phyloP scores from a whole-genome alignment of 176 grass and related monocot species.

The Carex parvula region DNA sequence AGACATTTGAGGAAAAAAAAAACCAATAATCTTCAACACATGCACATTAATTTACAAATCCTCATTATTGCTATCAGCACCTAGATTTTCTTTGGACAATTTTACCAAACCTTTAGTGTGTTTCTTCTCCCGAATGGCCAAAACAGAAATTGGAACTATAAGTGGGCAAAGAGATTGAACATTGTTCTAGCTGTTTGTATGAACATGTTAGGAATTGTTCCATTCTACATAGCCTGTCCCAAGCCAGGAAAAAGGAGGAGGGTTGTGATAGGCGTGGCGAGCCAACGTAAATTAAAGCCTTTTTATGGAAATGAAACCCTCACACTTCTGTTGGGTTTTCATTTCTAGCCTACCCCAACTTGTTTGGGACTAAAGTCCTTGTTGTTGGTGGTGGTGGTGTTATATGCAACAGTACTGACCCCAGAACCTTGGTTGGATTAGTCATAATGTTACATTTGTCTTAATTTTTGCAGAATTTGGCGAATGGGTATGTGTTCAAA shows the following conservation, averaged over 20 bases:
- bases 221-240: too few species aligned
- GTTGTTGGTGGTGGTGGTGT: too few species aligned
- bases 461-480: constrained; percentile 67
- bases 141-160: not conserved
- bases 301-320: too few species aligned
- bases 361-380: too few species aligned
- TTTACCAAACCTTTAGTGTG: not conserved
- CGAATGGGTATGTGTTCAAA: constrained; percentile 84
- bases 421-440: not conserved
- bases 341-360: too few species aligned
- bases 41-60: not conserved
- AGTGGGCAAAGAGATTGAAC: not conserved
- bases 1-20: not conserved
- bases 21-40: not conserved
- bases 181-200: not conserved
- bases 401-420: too few species aligned
- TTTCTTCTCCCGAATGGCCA: not conserved
- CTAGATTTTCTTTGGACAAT: not conserved
- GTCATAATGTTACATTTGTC: not conserved
- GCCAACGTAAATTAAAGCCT: too few species aligned
- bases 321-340: too few species aligned
- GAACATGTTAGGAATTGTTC: not conserved
- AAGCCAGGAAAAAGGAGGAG: too few species aligned
- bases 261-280: too few species aligned
- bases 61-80: not conserved